A percentile compares a stretch with the other conserved stretches of the same genome.
These are phyloP conservation scores for Triticum dicoccoides DNA, from an alignment of 176 grass and related monocot species.

Conservation along the genomic window DNA sequence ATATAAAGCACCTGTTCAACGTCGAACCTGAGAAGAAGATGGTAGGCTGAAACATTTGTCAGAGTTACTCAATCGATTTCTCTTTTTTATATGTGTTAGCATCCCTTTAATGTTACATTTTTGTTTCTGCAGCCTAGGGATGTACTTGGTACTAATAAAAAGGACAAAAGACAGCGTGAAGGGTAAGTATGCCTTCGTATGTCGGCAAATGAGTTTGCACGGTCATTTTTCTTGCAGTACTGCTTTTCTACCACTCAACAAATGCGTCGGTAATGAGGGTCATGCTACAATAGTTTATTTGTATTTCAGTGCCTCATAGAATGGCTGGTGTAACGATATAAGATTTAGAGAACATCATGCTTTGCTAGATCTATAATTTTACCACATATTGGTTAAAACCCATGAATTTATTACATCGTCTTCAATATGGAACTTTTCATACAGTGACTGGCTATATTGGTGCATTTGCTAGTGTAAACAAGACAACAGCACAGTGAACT, in stretches of 20 bases:
- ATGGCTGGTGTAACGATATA: neutral
- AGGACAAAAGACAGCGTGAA: conserved; percentile 82
- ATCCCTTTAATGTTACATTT: conserved; percentile 27
- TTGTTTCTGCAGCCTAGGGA: conserved; percentile 56
- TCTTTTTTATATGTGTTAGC: neutral
- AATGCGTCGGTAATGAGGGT: neutral
- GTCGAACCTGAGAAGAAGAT: conserved; percentile 56
- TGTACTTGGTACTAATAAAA: conserved; percentile 40
- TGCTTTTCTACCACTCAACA: neutral
- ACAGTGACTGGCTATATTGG: neutral
- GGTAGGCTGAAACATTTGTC: conserved; percentile 36
- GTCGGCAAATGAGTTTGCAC: neutral
- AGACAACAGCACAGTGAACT: neutral
- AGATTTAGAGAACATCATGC: neutral
- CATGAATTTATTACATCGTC: neutral
- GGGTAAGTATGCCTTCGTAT: conserved; percentile 49
- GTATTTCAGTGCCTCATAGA: neutral
- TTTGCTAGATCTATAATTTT: neutral
- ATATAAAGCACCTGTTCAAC: conserved; percentile 90
- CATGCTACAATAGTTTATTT: neutral
- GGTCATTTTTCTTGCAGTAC: neutral
- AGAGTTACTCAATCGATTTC: neutral
- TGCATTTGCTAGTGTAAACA: neutral
- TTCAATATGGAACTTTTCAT: neutral
- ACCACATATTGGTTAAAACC: neutral